Conservation (phyloP, 305 asterid species). For the Solanum hybrid region DNA sequence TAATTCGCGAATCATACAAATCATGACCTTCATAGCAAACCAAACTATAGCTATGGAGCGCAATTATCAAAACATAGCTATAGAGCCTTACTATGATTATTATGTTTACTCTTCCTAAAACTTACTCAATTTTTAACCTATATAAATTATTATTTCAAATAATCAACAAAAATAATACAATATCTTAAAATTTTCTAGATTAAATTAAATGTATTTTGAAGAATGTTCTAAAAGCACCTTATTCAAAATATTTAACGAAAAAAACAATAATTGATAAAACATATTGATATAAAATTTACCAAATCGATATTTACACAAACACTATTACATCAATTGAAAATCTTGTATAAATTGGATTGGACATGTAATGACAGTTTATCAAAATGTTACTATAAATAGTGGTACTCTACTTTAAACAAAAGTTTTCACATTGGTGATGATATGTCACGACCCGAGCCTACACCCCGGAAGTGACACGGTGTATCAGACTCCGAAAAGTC, state of each 20-base stretch:
- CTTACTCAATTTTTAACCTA: neutral
- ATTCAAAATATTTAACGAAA: neutral
- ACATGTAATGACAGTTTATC: neutral
- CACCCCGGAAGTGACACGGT: neutral
- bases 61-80: neutral
- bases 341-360: neutral
- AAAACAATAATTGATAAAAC: neutral
- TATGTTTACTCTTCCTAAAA: neutral
- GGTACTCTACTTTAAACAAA: neutral
- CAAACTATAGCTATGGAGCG: neutral
- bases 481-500: neutral
- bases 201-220: neutral
- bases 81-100: neutral
- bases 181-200: neutral
- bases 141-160: too few species aligned
- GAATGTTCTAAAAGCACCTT: neutral
- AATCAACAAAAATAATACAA: neutral
- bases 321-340: neutral
- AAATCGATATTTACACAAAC: neutral
- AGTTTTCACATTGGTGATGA: neutral
- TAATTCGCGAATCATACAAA: too few species aligned
- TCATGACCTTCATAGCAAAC: neutral
- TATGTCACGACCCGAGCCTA: neutral
- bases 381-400: neutral
- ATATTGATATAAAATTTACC: neutral